Evolutionary conservation across 805 yeast species (phyloP).

Genomic region (Candida maltosa): DNA sequence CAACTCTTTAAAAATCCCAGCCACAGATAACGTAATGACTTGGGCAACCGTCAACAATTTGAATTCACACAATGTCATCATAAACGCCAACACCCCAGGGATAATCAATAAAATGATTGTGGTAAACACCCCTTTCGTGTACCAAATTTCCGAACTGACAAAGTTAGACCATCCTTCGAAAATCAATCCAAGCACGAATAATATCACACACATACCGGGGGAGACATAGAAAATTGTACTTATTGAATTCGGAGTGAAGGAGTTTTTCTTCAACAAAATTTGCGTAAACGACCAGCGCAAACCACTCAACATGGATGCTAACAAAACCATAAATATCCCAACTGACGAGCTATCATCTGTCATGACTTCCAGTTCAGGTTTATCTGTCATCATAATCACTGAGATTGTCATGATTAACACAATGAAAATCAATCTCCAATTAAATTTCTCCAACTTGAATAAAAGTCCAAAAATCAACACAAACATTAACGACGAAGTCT

Average conservation of each 20-base stretch:
- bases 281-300: slow-evolving; percentile 95
- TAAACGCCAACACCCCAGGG: slow-evolving; percentile 86
- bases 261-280: slow-evolving; percentile 59
- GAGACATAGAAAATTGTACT: slow-evolving; percentile 79
- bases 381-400: slow-evolving; percentile 81
- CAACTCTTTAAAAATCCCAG: slow-evolving; percentile 91
- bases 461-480: slow-evolving; percentile 85
- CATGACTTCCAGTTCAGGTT: slow-evolving; percentile 14
- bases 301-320: slow-evolving; percentile 82
- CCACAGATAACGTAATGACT: slow-evolving; percentile 81
- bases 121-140: slow-evolving; percentile 47
- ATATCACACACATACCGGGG: slow-evolving; percentile 72
- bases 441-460: slow-evolving; percentile 72
- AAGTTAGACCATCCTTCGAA: slow-evolving; percentile 69
- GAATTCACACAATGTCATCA: slow-evolving; percentile 87
- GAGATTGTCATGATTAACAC: slow-evolving; percentile 80
- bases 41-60: slow-evolving; percentile 77
- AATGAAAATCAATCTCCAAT: slow-evolving; percentile 63
- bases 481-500: slow-evolving; percentile 83
- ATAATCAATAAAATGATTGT: slow-evolving; percentile 61
- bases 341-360: slow-evolving; percentile 23
- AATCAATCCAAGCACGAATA: slow-evolving; percentile 59
- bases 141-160: slow-evolving; percentile 59
- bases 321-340: slow-evolving; percentile 73
- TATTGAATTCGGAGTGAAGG: slow-evolving; percentile 67